These are phyloP conservation scores for Baeospora myosura DNA, from an alignment of 1,284 basidiomycete species.

Conservation along the genomic window DNA sequence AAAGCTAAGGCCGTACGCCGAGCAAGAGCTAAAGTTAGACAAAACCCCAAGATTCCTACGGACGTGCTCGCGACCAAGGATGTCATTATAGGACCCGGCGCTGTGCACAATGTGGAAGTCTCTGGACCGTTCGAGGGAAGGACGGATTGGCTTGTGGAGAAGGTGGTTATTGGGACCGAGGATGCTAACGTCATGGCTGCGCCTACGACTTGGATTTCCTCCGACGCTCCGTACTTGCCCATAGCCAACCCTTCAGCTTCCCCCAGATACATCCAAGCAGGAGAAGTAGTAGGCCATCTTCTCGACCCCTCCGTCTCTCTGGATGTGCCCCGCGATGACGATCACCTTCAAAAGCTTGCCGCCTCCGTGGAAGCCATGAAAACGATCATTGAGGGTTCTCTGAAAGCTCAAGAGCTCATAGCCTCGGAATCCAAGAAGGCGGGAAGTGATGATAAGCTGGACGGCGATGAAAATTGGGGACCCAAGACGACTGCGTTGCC, in stretches of 20 bases:
- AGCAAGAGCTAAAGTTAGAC: no score
- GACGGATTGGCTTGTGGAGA: conserved; percentile 7
- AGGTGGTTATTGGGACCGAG: conserved; percentile 4
- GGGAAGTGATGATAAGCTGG: conserved; percentile 3
- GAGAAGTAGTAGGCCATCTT: conserved; percentile 8
- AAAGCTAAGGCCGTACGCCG: no score
- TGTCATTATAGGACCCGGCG: background rate
- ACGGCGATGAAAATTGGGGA: conserved; percentile 8
- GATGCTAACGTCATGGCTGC: conserved; percentile 3
- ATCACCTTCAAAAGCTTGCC: background rate
- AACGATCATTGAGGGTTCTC: background rate
- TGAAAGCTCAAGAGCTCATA: background rate
- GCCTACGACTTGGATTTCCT: conserved; percentile 8
- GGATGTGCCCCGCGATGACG: conserved; percentile 1
- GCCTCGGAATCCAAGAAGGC: background rate
- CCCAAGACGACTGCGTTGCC: conserved; percentile 15
- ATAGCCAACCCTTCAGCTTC: conserved; percentile 11
- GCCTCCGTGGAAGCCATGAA: background rate
- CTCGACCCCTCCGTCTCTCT: background rate
- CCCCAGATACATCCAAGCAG: conserved; percentile 4
- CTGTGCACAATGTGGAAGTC: background rate
- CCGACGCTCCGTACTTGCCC: conserved; percentile 4
- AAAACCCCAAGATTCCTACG: background rate
- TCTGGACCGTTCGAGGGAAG: conserved; percentile 2
- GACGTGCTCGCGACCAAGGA: background rate